A percentile compares a stretch with the other conserved stretches of the same genome.
Conservation (phyloP, 768 basidiomycete genomes). For the Auricularia sp. region DNA sequence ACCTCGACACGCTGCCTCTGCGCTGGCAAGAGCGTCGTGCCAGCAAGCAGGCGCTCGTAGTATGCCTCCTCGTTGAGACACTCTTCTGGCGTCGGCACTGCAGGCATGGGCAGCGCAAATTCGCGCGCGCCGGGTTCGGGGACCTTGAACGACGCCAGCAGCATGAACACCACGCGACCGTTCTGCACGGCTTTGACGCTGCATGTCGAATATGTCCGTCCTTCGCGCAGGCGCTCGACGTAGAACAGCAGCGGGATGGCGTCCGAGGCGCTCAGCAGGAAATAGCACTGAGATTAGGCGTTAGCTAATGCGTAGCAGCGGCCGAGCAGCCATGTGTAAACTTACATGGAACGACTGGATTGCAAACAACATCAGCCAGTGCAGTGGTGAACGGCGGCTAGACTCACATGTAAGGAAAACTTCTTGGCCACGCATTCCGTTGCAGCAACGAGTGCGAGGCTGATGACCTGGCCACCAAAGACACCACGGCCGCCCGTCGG, state of each 20-base stretch:
- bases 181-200: slow-evolving; percentile 37
- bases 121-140: slow-evolving; percentile 68
- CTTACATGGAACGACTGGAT: slow-evolving; percentile 61
- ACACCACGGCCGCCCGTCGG: slow-evolving; percentile 59
- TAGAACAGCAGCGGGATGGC: slow-evolving; percentile 67
- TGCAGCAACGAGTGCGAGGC: slow-evolving; percentile 74
- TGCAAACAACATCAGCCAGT: too few species aligned
- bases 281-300: slow-evolving; percentile 55
- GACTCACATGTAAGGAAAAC: slow-evolving; percentile 63
- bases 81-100: slow-evolving; percentile 46
- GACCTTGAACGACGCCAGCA: slow-evolving; percentile 75
- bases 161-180: slow-evolving; percentile 45
- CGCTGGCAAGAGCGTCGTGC: background rate
- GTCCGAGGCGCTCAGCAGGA: slow-evolving; percentile 64
- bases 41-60: slow-evolving; percentile 12
- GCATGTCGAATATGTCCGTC: slow-evolving; percentile 63
- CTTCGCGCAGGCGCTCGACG: slow-evolving; percentile 67
- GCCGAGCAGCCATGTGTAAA: background rate
- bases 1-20: background rate
- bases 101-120: slow-evolving; percentile 62
- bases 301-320: too few species aligned
- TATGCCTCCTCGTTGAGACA: slow-evolving; percentile 50
- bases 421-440: slow-evolving; percentile 60
- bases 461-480: slow-evolving; percentile 85
- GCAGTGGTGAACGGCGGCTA: background rate